A percentile compares a stretch with the other conserved stretches of the same genome.
phyloP scores from a whole-genome alignment of 148 eudicot species.

The Dianthus caryophyllus region DNA sequence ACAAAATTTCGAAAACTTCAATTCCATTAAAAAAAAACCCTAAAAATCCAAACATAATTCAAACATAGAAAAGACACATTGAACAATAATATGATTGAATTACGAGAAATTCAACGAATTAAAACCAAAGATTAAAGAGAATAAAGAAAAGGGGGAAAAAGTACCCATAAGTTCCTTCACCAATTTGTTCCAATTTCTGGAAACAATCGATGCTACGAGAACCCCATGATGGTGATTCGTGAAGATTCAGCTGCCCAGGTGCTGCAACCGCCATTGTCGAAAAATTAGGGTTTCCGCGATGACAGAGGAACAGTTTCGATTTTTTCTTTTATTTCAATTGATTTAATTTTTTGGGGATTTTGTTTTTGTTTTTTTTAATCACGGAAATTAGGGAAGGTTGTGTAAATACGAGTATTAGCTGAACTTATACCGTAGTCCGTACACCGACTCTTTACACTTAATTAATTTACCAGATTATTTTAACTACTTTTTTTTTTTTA shows the following conservation, averaged over 20 bases:
- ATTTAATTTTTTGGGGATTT: too few species aligned
- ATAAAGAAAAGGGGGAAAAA: neutral
- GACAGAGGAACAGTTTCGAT: neutral
- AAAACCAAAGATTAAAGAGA: neutral
- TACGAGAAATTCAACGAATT: neutral
- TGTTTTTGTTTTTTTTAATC: neutral
- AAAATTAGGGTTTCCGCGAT: constrained; percentile 12
- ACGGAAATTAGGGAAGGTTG: too few species aligned
- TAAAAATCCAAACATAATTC: neutral
- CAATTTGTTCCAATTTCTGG: constrained; percentile 80
- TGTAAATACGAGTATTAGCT: too few species aligned
- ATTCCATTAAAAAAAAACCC: neutral
- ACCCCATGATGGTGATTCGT: constrained; percentile 67
- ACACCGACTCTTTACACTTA: too few species aligned
- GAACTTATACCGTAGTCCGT: too few species aligned
- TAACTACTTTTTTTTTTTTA: too few species aligned
- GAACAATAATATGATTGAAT: neutral
- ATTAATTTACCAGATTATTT: too few species aligned
- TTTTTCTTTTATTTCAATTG: neutral
- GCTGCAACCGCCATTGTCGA: constrained; percentile 56
- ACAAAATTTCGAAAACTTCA: neutral
- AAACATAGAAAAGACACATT: too few species aligned
- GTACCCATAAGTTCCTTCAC: constrained; percentile 91
- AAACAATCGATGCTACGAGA: constrained; percentile 85
- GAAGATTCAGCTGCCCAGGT: constrained; percentile 59